Conservation (phyloP, 805 yeast species). For the Saccharomycopsis amapae region DNA sequence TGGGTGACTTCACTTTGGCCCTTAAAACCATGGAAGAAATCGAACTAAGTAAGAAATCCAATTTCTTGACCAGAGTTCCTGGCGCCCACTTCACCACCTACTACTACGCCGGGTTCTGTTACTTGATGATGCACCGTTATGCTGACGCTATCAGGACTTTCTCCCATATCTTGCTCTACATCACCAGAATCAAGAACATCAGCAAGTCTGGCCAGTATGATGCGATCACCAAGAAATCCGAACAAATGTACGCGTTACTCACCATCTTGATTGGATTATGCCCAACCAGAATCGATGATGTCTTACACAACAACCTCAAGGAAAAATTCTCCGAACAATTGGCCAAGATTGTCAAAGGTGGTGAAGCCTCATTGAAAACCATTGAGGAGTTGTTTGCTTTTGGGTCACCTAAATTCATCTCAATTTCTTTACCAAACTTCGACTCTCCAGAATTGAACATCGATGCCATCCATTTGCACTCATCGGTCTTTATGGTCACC, state of each 20-base stretch:
- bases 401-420: slow-evolving; percentile 44
- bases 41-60: slow-evolving; percentile 38
- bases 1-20: slow-evolving; percentile 44
- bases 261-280: slow-evolving; percentile 39
- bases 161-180: slow-evolving; percentile 40
- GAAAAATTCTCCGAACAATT: slow-evolving; percentile 43
- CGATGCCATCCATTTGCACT: slow-evolving; percentile 39
- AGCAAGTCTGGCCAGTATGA: slow-evolving; percentile 39
- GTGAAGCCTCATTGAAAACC: slow-evolving; percentile 34
- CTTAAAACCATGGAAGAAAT: slow-evolving; percentile 42
- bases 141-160: slow-evolving; percentile 44
- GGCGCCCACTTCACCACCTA: slow-evolving; percentile 45
- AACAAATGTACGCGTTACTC: slow-evolving; percentile 44
- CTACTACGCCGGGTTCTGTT: slow-evolving; percentile 45
- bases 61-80: slow-evolving; percentile 40
- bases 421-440: slow-evolving; percentile 32
- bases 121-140: slow-evolving; percentile 43
- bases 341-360: slow-evolving; percentile 35
- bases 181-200: slow-evolving; percentile 39
- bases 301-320: slow-evolving; percentile 35
- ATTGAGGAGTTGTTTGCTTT: slow-evolving; percentile 41
- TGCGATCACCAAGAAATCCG: slow-evolving; percentile 39
- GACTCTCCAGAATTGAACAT: slow-evolving; percentile 27
- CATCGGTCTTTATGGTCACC: slow-evolving; percentile 37
- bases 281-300: slow-evolving; percentile 42